Base-by-base conservation (phyloP, 2,329 filamentous ascomycete species). In the Fusarium sp. region DNA sequence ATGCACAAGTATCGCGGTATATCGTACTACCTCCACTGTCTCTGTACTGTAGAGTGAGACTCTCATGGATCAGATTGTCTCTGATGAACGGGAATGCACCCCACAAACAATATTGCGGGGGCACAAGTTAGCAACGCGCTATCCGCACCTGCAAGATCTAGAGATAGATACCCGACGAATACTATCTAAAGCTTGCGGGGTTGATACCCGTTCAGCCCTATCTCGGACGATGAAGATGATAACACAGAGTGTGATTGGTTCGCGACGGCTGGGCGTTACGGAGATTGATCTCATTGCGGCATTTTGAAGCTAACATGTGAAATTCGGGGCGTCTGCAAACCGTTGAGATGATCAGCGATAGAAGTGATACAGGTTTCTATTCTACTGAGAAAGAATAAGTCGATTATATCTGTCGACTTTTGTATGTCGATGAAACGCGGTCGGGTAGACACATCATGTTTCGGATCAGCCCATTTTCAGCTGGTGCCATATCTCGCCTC, bases 161-260 rank as follows among this genome's bases (percentile, higher is more conserved):
- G n/a, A 59, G 15, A 42, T 5, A 44, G 43, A 47, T 52, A 53
- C 47, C 42, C 61, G 61, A 47, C 14, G 11, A 20, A 38, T 25
- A 24, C 18, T 27, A 25, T 56, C n/a, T 29, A 16, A 32, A 56
- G 47, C 32, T 40, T 52, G 24, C 30, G 49, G 49, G 59, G 47
- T 6, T 38, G 20, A 15, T 22, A n/a, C 43, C 6, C 3, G 12
- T 34, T 43, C 11, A 46, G 15, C 50, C 42, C 44, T 38, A 30
- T 29, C 22, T 4, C 22, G 25, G 29, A 30, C 47, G 10, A 27
- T 16, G n/a, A 29, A 20, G 4, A 27, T 2, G 22, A 42, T 3
- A 5, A 1, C 0, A 49, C 4, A 22, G 7, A 2, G 8, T 18
- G n/a, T 45, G 63, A 66, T 66, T 66, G 63, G 63, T 29, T 66